These are phyloP conservation scores for Rhododendron molle DNA, from an alignment of 148 eudicot genomes.

Conservation along the genomic window DNA sequence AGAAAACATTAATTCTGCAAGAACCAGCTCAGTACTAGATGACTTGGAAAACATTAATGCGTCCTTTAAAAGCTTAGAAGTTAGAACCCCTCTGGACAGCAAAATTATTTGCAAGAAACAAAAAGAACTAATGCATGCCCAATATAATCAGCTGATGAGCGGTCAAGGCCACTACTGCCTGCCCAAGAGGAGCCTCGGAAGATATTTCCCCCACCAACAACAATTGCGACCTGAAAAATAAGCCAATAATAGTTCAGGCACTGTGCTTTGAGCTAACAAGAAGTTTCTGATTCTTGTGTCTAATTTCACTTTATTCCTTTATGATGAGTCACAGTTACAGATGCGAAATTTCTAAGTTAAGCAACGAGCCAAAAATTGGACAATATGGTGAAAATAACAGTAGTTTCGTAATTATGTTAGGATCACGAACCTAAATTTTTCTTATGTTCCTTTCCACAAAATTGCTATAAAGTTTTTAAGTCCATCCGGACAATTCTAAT, in stretches of 20 bases:
- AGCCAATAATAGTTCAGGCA: not conserved
- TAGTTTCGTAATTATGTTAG: not conserved
- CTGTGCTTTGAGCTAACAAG: not conserved
- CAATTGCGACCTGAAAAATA: slow-evolving; percentile 69
- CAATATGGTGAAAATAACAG: no score
- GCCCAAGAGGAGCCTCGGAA: slow-evolving; percentile 87
- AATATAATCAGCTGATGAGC: slow-evolving; percentile 92
- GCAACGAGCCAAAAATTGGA: not conserved
- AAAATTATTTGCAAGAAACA: not conserved
- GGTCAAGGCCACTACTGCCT: slow-evolving; percentile 80
- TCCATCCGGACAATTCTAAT: no score
- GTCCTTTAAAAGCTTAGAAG: no score
- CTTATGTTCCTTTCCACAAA: not conserved
- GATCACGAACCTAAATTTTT: not conserved
- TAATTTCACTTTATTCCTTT: not conserved
- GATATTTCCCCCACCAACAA: slow-evolving; percentile 91
- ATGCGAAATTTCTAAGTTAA: not conserved
- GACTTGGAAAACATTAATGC: no score
- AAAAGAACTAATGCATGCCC: slow-evolving; percentile 40
- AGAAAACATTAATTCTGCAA: no score
- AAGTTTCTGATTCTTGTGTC: not conserved
- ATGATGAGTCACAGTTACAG: not conserved
- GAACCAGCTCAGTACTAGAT: no score
- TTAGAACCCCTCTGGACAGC: no score
- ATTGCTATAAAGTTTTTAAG: no score